Evolutionary conservation across 352 stramenopile genomes (phyloP), one percentile per base, ranked within the genome.

Genomic region (Globisporangium spinosum): DNA sequence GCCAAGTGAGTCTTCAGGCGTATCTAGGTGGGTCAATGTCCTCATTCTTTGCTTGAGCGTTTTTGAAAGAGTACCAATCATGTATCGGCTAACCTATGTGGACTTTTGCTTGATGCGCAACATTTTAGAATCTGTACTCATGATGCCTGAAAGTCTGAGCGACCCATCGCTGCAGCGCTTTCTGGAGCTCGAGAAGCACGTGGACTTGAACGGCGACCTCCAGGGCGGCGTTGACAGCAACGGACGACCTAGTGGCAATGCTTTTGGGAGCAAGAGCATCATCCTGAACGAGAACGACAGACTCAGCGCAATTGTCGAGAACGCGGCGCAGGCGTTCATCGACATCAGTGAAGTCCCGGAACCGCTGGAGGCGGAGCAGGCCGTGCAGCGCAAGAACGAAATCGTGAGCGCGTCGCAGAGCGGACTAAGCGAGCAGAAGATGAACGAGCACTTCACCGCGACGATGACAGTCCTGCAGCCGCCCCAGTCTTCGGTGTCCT

Each of bases 271-370:
- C 67, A 92, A 89, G 71, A 83, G 74, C 10, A 75, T 76, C 40
- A 43, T 83, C 25, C 35, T 93, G 60, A 93, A 76, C 58, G 86
- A 94, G 67, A 88, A 89, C 64, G 86, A 94, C 64, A 83, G 86
- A 6, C 78, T 92, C 32, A 91, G 76, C 53, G 81, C 77, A 17
- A 94, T 94, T 53, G 84, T 94, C 9, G 84, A 93, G 63, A 90
- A 74, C 57, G 82, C 84, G 12, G 81, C 81, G 45, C 84, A 93
- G 72, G 83, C 81, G 22, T 90, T 94, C 55, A 93, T 94, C 61
- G 84, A 94, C 62, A 89, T 94, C 55, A 92, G 82, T 56, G 84
- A 94, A 69, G 80, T 94, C 0, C 82, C 86, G 3, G 86, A 93
- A 62, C 86, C 86, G 22, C 80, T 94, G 3, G 86, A 94, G 70